A percentile compares a stretch with the other conserved stretches of the same genome.
phyloP scores from a whole-genome alignment of 129 eudicot species.

The Chrysanthemum lavandulifolium region DNA sequence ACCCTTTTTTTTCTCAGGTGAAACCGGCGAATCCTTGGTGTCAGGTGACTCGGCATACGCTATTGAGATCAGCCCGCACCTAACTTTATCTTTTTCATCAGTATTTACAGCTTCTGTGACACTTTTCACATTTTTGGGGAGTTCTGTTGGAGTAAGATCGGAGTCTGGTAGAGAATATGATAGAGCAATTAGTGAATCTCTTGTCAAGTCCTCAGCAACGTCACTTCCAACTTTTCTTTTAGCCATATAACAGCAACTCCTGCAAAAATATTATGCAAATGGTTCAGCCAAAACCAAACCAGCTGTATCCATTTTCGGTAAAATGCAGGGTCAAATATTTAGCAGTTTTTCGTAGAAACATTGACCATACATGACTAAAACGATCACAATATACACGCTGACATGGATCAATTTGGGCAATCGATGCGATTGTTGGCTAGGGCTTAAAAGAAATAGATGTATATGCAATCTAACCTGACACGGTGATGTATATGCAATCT shows the following conservation, averaged over 20 bases:
- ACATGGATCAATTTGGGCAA: neutral
- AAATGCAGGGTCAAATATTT: slow-evolving; percentile 1
- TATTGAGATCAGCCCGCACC: slow-evolving; percentile 61
- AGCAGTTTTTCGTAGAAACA: neutral
- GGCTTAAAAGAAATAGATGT: too few relatives aligned
- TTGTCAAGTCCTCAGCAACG: slow-evolving; percentile 51
- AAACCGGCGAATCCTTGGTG: slow-evolving; percentile 31
- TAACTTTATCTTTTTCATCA: slow-evolving; percentile 44
- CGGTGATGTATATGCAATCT: too few relatives aligned
- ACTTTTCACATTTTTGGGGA: slow-evolving; percentile 28
- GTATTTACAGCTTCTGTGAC: slow-evolving; percentile 26
- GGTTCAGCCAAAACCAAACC: slow-evolving; percentile 21
- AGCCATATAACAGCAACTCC: slow-evolving; percentile 52
- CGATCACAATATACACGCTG: too few relatives aligned
- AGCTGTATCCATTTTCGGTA: neutral
- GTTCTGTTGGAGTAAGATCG: slow-evolving; percentile 5
- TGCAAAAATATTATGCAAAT: slow-evolving; percentile 17
- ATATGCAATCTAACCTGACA: too few relatives aligned
- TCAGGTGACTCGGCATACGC: slow-evolving; percentile 59
- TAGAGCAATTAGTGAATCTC: slow-evolving; percentile 78
- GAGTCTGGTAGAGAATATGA: slow-evolving; percentile 55
- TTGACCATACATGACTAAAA: too few relatives aligned
- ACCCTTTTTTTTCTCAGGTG: slow-evolving; percentile 41
- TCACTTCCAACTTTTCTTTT: slow-evolving; percentile 50
- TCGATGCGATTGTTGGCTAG: neutral